Conservation (phyloP, 495 filamentous ascomycete genomes). For the Patellaria atrata region DNA sequence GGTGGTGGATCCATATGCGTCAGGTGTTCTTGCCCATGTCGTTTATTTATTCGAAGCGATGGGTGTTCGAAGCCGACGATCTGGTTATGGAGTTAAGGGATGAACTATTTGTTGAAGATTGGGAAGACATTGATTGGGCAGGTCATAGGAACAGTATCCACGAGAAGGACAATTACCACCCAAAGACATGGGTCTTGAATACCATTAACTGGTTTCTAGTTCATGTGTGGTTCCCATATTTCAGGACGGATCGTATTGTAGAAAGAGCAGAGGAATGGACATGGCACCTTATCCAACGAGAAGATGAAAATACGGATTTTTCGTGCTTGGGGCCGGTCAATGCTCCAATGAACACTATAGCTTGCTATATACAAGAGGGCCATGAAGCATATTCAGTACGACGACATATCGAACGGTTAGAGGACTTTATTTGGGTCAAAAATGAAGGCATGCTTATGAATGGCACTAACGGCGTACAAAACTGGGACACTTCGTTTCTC, state of each 20-base stretch:
- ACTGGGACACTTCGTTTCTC: conserved; percentile 85
- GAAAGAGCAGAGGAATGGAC: conserved; percentile 60
- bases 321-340: conserved; percentile 81
- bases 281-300: conserved; percentile 64
- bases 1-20: conserved; percentile 98
- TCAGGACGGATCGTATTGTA: conserved; percentile 43
- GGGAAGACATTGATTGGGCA: conserved; percentile 61
- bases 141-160: conserved; percentile 71
- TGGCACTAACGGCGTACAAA: conserved; percentile 92
- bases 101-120: conserved; percentile 73
- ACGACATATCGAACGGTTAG: conserved; percentile 61
- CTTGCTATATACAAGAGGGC: conserved; percentile 71
- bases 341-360: conserved; percentile 71
- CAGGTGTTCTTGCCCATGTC: conserved; percentile 87
- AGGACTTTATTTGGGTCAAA: conserved; percentile 88
- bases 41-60: conserved; percentile 71
- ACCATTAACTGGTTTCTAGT: conserved; percentile 59
- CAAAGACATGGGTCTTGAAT: conserved; percentile 74
- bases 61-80: conserved; percentile 54
- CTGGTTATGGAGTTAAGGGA: conserved; percentile 57
- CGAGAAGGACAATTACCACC: conserved; percentile 74
- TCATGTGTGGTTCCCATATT: conserved; percentile 60
- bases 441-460: conserved; percentile 86
- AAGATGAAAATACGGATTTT: conserved; percentile 85
- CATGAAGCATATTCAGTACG: conserved; percentile 60